These are phyloP conservation scores for Chimonanthus praecox DNA, from an alignment of 164 flowering plant genomes.

Conservation along the genomic window DNA sequence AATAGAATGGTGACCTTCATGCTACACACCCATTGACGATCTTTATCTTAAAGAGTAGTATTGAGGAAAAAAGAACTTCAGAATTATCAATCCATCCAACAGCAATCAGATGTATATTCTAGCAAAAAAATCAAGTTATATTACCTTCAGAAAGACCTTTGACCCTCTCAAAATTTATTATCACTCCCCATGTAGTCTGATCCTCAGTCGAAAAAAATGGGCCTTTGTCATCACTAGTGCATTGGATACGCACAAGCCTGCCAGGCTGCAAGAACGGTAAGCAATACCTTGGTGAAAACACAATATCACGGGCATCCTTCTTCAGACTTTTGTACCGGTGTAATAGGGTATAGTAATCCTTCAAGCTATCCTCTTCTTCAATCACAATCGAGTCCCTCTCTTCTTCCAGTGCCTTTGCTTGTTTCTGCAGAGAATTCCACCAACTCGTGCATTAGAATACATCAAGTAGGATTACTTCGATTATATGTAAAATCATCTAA, in stretches of 20 bases:
- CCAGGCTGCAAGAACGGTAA: constrained; percentile 91
- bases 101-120: background rate
- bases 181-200: constrained; percentile 83
- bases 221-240: constrained; percentile 44
- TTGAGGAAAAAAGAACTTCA: background rate
- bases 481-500: background rate
- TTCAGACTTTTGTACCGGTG: constrained; percentile 67
- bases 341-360: constrained; percentile 64
- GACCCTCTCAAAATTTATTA: constrained; percentile 69
- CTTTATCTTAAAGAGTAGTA: background rate
- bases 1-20: background rate
- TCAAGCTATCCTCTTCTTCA: constrained; percentile 88
- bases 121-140: constrained; percentile 4
- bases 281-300: constrained; percentile 72
- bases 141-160: constrained; percentile 68
- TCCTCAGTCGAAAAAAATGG: constrained; percentile 63
- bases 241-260: constrained; percentile 61
- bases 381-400: constrained; percentile 85
- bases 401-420: constrained; percentile 70
- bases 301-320: constrained; percentile 72
- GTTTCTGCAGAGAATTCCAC: constrained; percentile 49
- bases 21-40: background rate
- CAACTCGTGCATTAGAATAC: background rate
- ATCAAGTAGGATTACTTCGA: background rate
- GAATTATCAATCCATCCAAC: background rate